Percentiles rank a stretch among this genome's conserved stretches.
Conservation (phyloP, 2,329 filamentous ascomycete genomes). For the Penicillium sp. region DNA sequence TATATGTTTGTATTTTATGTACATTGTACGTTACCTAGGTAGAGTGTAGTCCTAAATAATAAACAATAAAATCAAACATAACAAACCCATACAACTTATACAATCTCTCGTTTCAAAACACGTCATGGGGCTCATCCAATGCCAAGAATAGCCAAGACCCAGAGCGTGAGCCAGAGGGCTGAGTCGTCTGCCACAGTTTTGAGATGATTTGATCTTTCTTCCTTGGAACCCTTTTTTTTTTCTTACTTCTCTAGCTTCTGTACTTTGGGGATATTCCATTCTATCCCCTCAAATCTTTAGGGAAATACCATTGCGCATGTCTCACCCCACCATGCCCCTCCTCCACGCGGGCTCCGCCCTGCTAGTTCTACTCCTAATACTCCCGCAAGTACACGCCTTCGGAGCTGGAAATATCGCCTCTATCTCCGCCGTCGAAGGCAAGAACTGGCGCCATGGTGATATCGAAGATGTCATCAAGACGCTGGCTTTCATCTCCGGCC, state of each 20-base stretch:
- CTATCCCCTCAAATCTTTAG: not conserved
- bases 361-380: slow-evolving; percentile 37
- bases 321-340: slow-evolving; percentile 17
- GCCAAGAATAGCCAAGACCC: slow-evolving; percentile 4
- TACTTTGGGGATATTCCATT: not conserved
- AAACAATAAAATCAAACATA: not conserved
- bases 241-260: not conserved
- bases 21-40: too few relatives aligned
- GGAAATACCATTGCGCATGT: not conserved
- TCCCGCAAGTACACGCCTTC: slow-evolving; percentile 43
- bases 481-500: slow-evolving; percentile 71
- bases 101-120: too few relatives aligned
- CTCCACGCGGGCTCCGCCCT: slow-evolving; percentile 30
- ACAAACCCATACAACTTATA: too few relatives aligned
- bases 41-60: not conserved
- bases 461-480: slow-evolving; percentile 80
- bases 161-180: slow-evolving; percentile 4
- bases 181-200: not conserved
- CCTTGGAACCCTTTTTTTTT: not conserved
- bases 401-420: slow-evolving; percentile 51
- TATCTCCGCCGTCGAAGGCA: slow-evolving; percentile 50
- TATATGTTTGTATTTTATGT: not conserved
- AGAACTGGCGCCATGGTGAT: slow-evolving; percentile 59
- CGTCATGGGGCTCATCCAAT: slow-evolving; percentile 2
- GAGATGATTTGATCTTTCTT: not conserved